Percentiles rank a stretch among this genome's conserved stretches.
Evolutionary conservation across 164 flowering plant species (phyloP).

Genomic region (Nelumbo lutea): DNA sequence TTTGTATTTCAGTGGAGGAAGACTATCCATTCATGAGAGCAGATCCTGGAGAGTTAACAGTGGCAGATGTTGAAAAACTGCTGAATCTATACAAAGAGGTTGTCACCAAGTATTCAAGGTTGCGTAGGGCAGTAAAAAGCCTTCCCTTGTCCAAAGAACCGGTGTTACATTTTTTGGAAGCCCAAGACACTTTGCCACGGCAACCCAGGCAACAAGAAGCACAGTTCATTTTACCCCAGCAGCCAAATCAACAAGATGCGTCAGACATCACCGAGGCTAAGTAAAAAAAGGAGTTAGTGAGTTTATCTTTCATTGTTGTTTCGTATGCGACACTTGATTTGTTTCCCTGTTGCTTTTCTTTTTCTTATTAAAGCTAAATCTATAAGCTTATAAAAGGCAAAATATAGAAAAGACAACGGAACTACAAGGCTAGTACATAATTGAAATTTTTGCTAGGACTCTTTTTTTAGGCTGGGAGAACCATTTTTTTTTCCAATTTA

Average conservation of each 20-base stretch:
- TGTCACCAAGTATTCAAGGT: conserved; percentile 32
- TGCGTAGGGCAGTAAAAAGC: conserved; percentile 19
- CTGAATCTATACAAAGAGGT: conserved; percentile 43
- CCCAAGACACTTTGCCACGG: too few relatives aligned
- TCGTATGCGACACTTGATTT: background rate
- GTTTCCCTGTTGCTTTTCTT: too few relatives aligned
- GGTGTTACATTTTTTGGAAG: conserved; percentile 5
- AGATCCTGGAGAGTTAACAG: conserved; percentile 34
- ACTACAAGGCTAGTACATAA: too few relatives aligned
- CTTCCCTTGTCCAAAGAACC: conserved; percentile 10
- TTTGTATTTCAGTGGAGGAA: background rate
- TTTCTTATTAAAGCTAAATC: too few relatives aligned
- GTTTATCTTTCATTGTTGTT: background rate
- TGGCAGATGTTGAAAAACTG: conserved; percentile 37
- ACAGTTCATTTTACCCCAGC: background rate
- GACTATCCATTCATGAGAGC: conserved; percentile 42
- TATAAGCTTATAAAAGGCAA: too few relatives aligned
- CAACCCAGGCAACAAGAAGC: too few relatives aligned
- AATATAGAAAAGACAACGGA: too few relatives aligned
- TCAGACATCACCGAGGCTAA: background rate
- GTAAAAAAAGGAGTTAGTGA: background rate
- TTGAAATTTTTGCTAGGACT: too few relatives aligned
- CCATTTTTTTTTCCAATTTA: too few relatives aligned
- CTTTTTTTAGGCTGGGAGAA: too few relatives aligned
- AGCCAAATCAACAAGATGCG: background rate